Conservation (phyloP, 2,329 filamentous ascomycete species). For the Aspergillus sp. region DNA sequence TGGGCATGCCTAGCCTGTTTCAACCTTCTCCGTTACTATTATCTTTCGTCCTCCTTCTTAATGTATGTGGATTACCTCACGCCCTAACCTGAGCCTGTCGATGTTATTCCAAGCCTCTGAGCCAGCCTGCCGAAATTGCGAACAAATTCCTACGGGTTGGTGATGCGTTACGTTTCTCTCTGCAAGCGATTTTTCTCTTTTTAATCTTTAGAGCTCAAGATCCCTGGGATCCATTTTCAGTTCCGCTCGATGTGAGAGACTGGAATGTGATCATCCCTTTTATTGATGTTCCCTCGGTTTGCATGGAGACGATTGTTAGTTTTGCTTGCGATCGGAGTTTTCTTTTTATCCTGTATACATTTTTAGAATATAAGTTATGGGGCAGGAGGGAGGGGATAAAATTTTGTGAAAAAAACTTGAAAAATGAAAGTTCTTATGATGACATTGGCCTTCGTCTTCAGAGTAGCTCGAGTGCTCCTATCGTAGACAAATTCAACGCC, state of each 20-base stretch:
- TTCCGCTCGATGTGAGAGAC: neutral
- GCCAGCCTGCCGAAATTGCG: conserved; percentile 38
- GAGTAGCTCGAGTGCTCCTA: neutral
- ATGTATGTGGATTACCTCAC: conserved; percentile 40
- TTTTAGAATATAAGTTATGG: conserved; percentile 24
- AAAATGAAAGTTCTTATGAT: conserved; percentile 21
- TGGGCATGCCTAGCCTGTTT: conserved; percentile 34
- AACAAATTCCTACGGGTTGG: conserved; percentile 33
- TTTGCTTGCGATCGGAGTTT: conserved; percentile 27
- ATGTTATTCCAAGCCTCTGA: conserved; percentile 27
- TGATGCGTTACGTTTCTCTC: conserved; percentile 25
- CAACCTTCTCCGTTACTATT: conserved; percentile 16
- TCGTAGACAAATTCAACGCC: neutral
- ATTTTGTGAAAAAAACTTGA: conserved; percentile 23
- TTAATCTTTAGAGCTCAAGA: conserved; percentile 30
- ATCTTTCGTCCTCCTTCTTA: conserved; percentile 14
- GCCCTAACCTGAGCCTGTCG: conserved; percentile 26
- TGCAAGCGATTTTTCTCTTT: conserved; percentile 24
- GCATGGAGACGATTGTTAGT: conserved; percentile 34
- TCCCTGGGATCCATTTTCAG: neutral
- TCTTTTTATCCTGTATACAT: conserved; percentile 39
- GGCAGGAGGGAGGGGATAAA: conserved; percentile 17
- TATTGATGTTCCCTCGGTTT: conserved; percentile 25
- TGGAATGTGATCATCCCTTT: neutral
- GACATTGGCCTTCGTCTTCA: neutral